A percentile compares a stretch with the other conserved stretches of the same genome.
These are phyloP conservation scores for Phytopythium ostracodes DNA, from an alignment of 352 stramenopile species.

Conservation along the genomic window DNA sequence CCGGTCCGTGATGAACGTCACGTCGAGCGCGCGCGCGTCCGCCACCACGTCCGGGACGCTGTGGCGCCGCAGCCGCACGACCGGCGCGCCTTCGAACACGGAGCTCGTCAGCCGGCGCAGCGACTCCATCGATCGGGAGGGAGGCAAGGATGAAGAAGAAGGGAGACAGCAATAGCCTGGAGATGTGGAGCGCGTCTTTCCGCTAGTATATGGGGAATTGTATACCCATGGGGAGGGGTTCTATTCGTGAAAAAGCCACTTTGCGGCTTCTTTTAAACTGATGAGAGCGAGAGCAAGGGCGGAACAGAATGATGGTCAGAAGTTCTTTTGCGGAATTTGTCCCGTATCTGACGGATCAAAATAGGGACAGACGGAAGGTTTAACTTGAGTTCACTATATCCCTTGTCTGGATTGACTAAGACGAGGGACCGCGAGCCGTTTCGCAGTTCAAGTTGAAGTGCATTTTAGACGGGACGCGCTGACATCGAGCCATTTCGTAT, in stretches of 20 bases:
- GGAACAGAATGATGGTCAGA: no score
- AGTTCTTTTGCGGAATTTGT: background rate
- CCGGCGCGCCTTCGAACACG: conserved; percentile 45
- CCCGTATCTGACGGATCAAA: background rate
- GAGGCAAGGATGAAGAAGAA: no score
- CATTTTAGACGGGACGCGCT: no score
- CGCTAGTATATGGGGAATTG: no score
- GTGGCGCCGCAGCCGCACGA: conserved; percentile 29
- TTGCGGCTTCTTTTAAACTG: no score
- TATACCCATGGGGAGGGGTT: no score
- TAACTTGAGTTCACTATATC: background rate
- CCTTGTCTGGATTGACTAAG: background rate
- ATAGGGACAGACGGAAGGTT: background rate
- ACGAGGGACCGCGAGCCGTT: conserved; percentile 4
- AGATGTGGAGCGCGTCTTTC: no score
- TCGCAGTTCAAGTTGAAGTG: conserved; percentile 2
- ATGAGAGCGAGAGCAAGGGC: no score
- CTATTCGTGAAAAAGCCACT: no score
- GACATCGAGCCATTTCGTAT: background rate
- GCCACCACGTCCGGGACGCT: conserved; percentile 24
- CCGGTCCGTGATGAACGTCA: conserved; percentile 73
- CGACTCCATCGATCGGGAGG: conserved; percentile 45
- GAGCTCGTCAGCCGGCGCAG: conserved; percentile 71
- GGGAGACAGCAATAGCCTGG: background rate
- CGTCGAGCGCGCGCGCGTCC: conserved; percentile 40